Evolutionary conservation across 805 yeast genomes (phyloP).

Genomic region (Starmerella tilneyi): DNA sequence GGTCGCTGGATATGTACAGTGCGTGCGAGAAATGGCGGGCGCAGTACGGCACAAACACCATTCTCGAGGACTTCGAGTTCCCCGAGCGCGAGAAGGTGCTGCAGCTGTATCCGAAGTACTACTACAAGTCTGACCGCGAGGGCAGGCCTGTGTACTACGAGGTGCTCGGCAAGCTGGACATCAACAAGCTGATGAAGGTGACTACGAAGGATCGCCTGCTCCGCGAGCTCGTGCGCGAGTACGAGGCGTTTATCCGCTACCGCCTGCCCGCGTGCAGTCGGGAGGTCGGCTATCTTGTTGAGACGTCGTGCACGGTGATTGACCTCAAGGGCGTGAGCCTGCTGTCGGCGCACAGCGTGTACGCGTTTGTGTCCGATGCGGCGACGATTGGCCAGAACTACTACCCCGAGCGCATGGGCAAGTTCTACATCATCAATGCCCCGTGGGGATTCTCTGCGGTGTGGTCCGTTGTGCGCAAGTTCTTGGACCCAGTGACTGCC

Average conservation of each 20-base stretch:
- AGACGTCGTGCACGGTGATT: constrained; percentile 92
- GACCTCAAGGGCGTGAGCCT: constrained; percentile 92
- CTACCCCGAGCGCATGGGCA: constrained; percentile 99
- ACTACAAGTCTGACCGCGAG: constrained; percentile 92
- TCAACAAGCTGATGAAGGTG: constrained; percentile 82
- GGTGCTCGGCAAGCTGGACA: constrained; percentile 83
- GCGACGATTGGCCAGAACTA: constrained; percentile 91
- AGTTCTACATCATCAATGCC: constrained; percentile 87
- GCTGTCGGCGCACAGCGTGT: constrained; percentile 71
- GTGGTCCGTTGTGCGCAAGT: constrained; percentile 80
- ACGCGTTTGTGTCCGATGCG: constrained; percentile 84
- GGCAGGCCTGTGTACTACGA: constrained; percentile 95
- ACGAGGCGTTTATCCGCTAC: constrained; percentile 74
- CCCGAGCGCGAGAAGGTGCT: constrained; percentile 90
- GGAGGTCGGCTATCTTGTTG: constrained; percentile 62
- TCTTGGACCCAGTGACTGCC: constrained; percentile 95
- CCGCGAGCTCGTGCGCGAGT: constrained; percentile 93
- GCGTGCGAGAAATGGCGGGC: constrained; percentile 88
- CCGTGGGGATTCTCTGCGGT: constrained; percentile 97
- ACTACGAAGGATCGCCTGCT: constrained; percentile 95
- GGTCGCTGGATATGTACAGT: constrained; percentile 71
- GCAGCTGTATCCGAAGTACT: constrained; percentile 86
- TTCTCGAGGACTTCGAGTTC: constrained; percentile 78
- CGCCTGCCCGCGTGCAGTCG: constrained; percentile 94
- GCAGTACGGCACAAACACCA: constrained; percentile 76